Evolutionary conservation across 2,329 filamentous ascomycete genomes (phyloP).

Genomic region (Biscogniauxia mediterranea): DNA sequence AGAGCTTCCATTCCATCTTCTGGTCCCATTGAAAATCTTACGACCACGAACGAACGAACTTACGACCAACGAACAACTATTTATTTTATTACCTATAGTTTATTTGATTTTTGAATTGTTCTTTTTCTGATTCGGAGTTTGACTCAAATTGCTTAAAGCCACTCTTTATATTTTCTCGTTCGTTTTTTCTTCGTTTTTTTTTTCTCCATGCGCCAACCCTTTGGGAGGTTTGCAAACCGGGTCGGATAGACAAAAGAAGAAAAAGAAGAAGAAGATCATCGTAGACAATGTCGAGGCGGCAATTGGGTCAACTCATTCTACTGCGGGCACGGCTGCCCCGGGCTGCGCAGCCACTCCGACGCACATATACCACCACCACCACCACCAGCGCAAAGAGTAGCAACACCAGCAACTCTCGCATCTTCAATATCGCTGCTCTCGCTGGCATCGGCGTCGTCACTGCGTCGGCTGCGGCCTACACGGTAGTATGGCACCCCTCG

Average conservation of each 20-base stretch:
- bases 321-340: conserved; percentile 21
- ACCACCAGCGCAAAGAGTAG: conserved; percentile 11
- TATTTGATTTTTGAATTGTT: neutral
- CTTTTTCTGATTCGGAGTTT: neutral
- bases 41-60: neutral
- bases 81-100: too few relatives aligned
- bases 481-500: conserved; percentile 22
- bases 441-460: conserved; percentile 18
- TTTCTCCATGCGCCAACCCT: neutral
- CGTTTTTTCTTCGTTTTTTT: neutral
- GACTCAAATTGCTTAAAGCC: neutral
- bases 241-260: neutral
- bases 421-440: conserved; percentile 16
- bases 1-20: neutral
- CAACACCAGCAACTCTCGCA: conserved; percentile 14
- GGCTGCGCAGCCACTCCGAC: conserved; percentile 17
- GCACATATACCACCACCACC: conserved; percentile 19
- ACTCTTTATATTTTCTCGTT: neutral
- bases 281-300: conserved; percentile 24
- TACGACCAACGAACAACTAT: neutral
- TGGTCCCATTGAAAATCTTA: conserved; percentile 1
- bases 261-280: neutral
- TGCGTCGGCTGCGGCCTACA: conserved; percentile 20
- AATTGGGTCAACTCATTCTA: conserved; percentile 21
- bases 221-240: neutral